A percentile compares a stretch with the other conserved stretches of the same genome.
Conservation (phyloP, 495 filamentous ascomycete species). For the Glutinoglossum americanum region DNA sequence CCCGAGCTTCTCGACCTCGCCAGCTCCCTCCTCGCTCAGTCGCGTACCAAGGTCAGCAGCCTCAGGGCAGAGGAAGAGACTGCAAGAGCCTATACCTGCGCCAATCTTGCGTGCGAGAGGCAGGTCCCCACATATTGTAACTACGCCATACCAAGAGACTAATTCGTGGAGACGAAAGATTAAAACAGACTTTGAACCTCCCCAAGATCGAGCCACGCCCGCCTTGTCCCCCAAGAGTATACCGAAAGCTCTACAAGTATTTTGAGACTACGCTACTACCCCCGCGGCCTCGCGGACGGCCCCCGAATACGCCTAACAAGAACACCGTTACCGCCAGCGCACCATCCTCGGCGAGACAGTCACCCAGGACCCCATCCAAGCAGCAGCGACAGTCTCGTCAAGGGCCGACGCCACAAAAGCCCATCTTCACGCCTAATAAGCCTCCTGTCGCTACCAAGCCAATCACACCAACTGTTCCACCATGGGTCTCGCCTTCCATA, state of each 20-base stretch:
- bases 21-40: conserved; percentile 55
- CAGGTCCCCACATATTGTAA: conserved; percentile 9
- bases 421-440: conserved; percentile 14
- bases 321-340: conserved; percentile 5
- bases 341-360: conserved; percentile 8
- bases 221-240: conserved; percentile 62
- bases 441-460: conserved; percentile 11
- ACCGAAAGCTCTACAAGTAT: conserved; percentile 65
- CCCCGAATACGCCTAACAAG: background rate
- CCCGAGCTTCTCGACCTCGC: conserved; percentile 55
- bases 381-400: conserved; percentile 12
- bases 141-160: background rate
- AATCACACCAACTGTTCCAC: conserved; percentile 28
- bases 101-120: conserved; percentile 81
- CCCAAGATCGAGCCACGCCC: conserved; percentile 61
- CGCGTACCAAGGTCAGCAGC: conserved; percentile 41
- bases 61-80: conserved; percentile 36
- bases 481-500: conserved; percentile 44
- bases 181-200: conserved; percentile 66
- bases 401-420: background rate
- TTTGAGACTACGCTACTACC: conserved; percentile 48
- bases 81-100: conserved; percentile 60
- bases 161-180: conserved; percentile 22
- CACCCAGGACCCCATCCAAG: conserved; percentile 4
- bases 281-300: conserved; percentile 4